A percentile compares a stretch with the other conserved stretches of the same genome.
Conservation (phyloP, 345 rosid genomes). For the Eucalyptus dawsonii region DNA sequence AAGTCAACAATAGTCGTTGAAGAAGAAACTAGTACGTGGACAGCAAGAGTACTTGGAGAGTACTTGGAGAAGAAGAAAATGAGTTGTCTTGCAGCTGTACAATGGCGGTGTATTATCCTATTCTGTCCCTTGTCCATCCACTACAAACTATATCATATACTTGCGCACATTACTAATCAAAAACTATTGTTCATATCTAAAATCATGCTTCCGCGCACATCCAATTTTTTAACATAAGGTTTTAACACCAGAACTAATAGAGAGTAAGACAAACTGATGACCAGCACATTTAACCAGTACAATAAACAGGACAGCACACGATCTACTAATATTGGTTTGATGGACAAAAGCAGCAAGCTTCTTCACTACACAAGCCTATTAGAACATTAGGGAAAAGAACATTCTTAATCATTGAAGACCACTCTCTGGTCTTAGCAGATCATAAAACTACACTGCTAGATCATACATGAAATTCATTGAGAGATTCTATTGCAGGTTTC, state of each 20-base stretch:
- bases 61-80: no score
- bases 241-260: not conserved
- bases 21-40: no score
- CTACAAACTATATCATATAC: no score
- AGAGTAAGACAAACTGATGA: not conserved
- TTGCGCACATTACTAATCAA: no score
- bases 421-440: not conserved
- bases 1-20: no score
- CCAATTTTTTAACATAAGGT: no score
- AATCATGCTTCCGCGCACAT: no score
- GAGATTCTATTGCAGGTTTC: not conserved
- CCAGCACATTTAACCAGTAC: not conserved
- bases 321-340: not conserved
- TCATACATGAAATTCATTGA: not conserved
- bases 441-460: not conserved
- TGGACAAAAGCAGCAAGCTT: not conserved
- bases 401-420: not conserved
- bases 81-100: no score
- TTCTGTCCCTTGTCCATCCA: no score
- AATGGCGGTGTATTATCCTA: no score
- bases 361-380: not conserved
- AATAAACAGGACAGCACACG: not conserved
- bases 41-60: no score
- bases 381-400: not conserved
- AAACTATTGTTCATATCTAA: no score